Base-by-base conservation (phyloP, 2,329 filamentous ascomycete species). In the Aureobasidium sp. region DNA sequence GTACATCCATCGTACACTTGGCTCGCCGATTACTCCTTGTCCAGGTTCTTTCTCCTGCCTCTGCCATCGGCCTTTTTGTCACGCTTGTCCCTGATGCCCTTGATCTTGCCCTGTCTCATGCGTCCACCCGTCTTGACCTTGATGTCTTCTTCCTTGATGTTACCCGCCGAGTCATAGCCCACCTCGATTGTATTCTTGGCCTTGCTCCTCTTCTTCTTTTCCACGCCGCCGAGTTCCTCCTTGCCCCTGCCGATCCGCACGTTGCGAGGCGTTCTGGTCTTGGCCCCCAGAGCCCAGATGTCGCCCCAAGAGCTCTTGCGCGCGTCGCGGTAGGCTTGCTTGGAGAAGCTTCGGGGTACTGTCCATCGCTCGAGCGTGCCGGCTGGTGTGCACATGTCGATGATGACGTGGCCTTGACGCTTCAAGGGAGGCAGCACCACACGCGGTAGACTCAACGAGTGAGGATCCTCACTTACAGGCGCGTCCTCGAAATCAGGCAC, bases 311-410 rank as follows among this genome's bases (percentile, higher is more conserved):
- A 78, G 0, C 88, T 84, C 77, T 99, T 99, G 65, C 94, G 86
- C 39, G 94, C 94, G 72, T 97, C 94, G 68, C 89, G 90, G 77
- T 93, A 97, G 0, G 91, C 91, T 69, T 88, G 85, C 68, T 84
- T 87, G 73, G 87, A 87, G 75, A 87, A 94, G 64, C 87, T 91
- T 68, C 86, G 86, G 1, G 93, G 90, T 0, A 99, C 87, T 0
- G 88, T 94, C 94, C 94, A 99, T 61, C 94, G 89, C 78, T 99
- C 93, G 37, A 97, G 86, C 45, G 83, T 86, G 36, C 90, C 94
- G 0, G 84, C 82, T 0, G 93, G 88, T 0, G 94, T 97, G 79
- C 94, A 99, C 2, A 97, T 73, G 71, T 99, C 94, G 31, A 99
- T 78, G 17, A 88, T 90, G 47, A 97, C 87, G 72, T 99, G 94